phyloP scores from a whole-genome alignment of 202 grass and related monocot genomes.

The Zoysia matrella region DNA sequence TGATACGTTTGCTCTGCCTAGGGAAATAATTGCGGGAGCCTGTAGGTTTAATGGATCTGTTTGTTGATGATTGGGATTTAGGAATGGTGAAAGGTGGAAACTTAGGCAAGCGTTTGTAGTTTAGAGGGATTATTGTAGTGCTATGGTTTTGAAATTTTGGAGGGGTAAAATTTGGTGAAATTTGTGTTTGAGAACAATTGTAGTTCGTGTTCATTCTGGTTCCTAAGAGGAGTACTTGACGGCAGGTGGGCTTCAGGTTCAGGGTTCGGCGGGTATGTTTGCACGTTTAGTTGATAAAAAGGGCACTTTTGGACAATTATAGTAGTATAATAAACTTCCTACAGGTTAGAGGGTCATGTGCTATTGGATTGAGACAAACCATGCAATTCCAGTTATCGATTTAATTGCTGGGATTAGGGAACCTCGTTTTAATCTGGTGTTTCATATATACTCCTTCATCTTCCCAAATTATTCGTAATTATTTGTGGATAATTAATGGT shows the following conservation, averaged over 20 bases:
- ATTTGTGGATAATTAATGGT: not conserved
- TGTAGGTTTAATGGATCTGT: not conserved
- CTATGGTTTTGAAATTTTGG: conserved; percentile 1
- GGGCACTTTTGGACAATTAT: too few relatives aligned
- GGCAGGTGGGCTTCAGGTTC: too few relatives aligned
- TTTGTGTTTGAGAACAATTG: not conserved
- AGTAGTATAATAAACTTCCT: not conserved
- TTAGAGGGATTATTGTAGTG: not conserved
- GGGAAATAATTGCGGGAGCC: not conserved
- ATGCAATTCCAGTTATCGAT: conserved; percentile 14
- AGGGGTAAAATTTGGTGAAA: not conserved
- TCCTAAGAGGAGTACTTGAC: too few relatives aligned
- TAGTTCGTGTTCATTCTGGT: not conserved
- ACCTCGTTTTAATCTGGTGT: not conserved
- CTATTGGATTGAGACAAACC: conserved; percentile 14
- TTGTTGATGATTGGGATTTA: conserved; percentile 17
- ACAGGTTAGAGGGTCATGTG: not conserved
- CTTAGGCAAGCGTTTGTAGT: not conserved
- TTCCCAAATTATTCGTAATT: not conserved
- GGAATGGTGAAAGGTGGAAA: conserved; percentile 16
- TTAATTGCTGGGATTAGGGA: not conserved
- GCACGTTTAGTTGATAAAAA: too few relatives aligned
- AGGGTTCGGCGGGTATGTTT: too few relatives aligned
- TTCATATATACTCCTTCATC: conserved; percentile 5
- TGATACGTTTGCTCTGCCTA: not conserved